These are phyloP conservation scores for Magnaporthales sp. DNA, from an alignment of 2,329 filamentous ascomycete species.

Conservation along the genomic window DNA sequence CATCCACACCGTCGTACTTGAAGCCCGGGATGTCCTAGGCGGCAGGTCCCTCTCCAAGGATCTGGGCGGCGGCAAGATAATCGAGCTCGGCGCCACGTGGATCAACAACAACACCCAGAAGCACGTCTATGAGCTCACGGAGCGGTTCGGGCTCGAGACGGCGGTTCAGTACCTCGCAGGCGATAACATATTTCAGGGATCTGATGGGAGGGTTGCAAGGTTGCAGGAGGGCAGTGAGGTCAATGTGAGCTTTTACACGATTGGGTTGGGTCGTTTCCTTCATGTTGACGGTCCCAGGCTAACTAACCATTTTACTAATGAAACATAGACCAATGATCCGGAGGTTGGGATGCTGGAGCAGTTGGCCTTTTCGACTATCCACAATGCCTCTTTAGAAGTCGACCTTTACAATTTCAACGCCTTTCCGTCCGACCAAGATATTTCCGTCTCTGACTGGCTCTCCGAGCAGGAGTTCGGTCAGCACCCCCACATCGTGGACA, in stretches of 20 bases:
- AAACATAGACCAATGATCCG: background rate
- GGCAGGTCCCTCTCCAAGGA: background rate
- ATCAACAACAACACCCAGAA: constrained; percentile 1
- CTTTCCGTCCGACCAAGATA: background rate
- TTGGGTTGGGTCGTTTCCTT: too few species aligned
- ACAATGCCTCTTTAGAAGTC: too few species aligned
- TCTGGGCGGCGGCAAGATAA: background rate
- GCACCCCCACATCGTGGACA: background rate
- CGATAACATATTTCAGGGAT: background rate
- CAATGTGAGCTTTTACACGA: background rate
- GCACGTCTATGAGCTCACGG: background rate
- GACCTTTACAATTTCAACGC: background rate
- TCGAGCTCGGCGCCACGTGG: constrained; percentile 3
- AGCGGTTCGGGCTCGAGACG: background rate
- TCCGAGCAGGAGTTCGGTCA: background rate
- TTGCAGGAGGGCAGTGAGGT: background rate
- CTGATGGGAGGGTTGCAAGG: background rate
- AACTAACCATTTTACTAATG: background rate
- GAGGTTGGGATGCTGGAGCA: background rate
- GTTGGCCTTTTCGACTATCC: background rate
- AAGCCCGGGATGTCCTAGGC: background rate
- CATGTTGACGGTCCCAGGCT: too few species aligned
- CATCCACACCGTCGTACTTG: background rate
- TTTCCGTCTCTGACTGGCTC: background rate
- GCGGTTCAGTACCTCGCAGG: background rate